Evolutionary conservation across 2,329 filamentous ascomycete species (phyloP), one percentile per base, ranked within the genome.

Genomic region (Beauveria sp.): DNA sequence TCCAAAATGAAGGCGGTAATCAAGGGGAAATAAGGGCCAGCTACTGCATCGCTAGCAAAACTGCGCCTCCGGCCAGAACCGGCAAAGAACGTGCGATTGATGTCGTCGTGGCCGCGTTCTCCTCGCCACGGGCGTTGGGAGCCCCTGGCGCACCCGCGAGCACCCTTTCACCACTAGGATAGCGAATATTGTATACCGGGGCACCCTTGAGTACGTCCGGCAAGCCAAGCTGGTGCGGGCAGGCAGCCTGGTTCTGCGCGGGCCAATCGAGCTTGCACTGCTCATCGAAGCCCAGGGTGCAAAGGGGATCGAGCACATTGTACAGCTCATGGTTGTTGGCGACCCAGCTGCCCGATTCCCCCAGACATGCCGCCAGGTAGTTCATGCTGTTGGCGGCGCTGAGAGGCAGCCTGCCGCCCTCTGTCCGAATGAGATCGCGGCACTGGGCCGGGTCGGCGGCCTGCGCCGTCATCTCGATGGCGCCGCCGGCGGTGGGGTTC

Each of bases 361-460:
- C 67, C 43, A 80, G 70, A 63, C 80, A 83, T 64, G 71, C 75
- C 12, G 71, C 71, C n/a, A 83, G 68, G 60, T 75, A 83, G 67
- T 82, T 80, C 75, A 82, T 81, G 73, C 76, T 78, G 69, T 81
- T 82, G 62, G 78, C 68, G 0, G 80, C 81, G 67, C 76, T 75
- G 60, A 79, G 72, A 0, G 77, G 75, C 22, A 79, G 65, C 63
- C 69, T 74, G 60, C 69, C 64, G 54, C 69, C 71, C 30, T 74
- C 66, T 10, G 79, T 79, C 45, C 77, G 66, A 63, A 85, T 75
- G n/a, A 86, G 74, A 54, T 71, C 67, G 14, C 70, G 69, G 72
- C 83, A 86, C 30, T 78, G 72, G 62, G 70, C 73, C 28, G 76
- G 74, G 61, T 74, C 74, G 40, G 78, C 78, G 61, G 75, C 70